Evolutionary conservation across 768 basidiomycete species (phyloP), one percentile per base, ranked within the genome.

Genomic region (Strobilomyces echinocephalus): DNA sequence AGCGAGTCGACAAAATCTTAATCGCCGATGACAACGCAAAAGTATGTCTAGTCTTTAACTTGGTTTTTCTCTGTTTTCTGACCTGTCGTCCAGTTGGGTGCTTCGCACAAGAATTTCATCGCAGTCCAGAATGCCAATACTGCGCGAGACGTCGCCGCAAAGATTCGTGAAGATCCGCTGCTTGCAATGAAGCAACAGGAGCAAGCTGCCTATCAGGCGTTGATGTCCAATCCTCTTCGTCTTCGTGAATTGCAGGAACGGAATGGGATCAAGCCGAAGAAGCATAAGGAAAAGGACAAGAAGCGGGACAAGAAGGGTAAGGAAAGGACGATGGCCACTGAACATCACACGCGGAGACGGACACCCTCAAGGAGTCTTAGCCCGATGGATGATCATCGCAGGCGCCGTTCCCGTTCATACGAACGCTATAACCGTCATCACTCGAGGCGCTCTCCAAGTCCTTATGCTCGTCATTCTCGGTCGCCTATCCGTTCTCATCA

Each of bases 141-240:
- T 40, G 76, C 74, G 31, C 86, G 95, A 30, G 97, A 99, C 63
- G 80, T 91, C 41, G 88, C 93, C 20, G 76, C 93, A 28, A 98
- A 99, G 72, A 86, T 99, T 56, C 87, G 97, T 33, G 97, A 98
- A 71, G 97, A 99, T 64, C 97, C 97, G 6, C 67, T 98, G 6
- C 78, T 99, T n/a, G 91, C 90, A 14, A 98, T 99, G 75, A 98
- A 97, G 71, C 89, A 94, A 67, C 95, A 97, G 64, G 95, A 99
- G 71, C 94, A 97, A 66, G 87, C 90, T 8, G 89, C 93, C 8
- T 88, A 93, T 60, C 84, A 97, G 59, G 82, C 91, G 2, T 74
- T 97, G 36, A 78, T 91, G 74, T 82, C 87, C 45, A 94, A 95
- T 61, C 92, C 92, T 30, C 80, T 92, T 31, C 89, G 89, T 21